A percentile compares a stretch with the other conserved stretches of the same genome.
Evolutionary conservation across 176 grass and related monocot species (phyloP).

Genomic region (Luzula sylvatica): DNA sequence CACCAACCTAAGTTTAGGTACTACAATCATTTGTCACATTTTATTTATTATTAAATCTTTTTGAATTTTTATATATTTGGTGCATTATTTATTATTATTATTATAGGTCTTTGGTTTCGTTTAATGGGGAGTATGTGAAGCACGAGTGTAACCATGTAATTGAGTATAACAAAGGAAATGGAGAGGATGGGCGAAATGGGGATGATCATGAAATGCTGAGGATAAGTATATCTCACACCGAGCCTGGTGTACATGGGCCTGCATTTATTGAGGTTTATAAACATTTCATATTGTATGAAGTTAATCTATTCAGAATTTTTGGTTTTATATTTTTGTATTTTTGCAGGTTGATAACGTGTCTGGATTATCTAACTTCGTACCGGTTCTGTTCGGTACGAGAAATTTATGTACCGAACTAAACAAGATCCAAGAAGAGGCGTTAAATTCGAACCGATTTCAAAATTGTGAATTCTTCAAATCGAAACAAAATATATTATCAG

Average conservation of each 20-base stretch:
- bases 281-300: not conserved
- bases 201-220: slow-evolving; percentile 58
- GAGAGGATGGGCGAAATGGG: slow-evolving; percentile 17
- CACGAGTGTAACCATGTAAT: slow-evolving; percentile 41
- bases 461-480: slow-evolving; percentile 20
- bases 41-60: slow-evolving; percentile 19
- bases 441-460: slow-evolving; percentile 14
- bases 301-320: not conserved
- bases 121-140: slow-evolving; percentile 84
- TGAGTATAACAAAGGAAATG: slow-evolving; percentile 12
- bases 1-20: slow-evolving; percentile 87
- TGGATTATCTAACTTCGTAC: slow-evolving; percentile 94
- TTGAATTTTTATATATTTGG: not conserved
- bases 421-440: slow-evolving; percentile 39
- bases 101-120: slow-evolving; percentile 82
- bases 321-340: slow-evolving; percentile 1
- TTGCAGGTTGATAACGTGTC: slow-evolving; percentile 82
- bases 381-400: slow-evolving; percentile 71
- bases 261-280: slow-evolving; percentile 78
- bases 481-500: slow-evolving; percentile 45
- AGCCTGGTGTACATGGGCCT: slow-evolving; percentile 47
- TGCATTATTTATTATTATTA: slow-evolving; percentile 20
- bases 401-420: slow-evolving; percentile 71
- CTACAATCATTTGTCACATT: not conserved
- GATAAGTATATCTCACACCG: slow-evolving; percentile 46